Percentiles rank a stretch among this genome's conserved stretches.
Evolutionary conservation across 371 early-diverging fungal species (phyloP).

Genomic region (Fennellomyces sp.): DNA sequence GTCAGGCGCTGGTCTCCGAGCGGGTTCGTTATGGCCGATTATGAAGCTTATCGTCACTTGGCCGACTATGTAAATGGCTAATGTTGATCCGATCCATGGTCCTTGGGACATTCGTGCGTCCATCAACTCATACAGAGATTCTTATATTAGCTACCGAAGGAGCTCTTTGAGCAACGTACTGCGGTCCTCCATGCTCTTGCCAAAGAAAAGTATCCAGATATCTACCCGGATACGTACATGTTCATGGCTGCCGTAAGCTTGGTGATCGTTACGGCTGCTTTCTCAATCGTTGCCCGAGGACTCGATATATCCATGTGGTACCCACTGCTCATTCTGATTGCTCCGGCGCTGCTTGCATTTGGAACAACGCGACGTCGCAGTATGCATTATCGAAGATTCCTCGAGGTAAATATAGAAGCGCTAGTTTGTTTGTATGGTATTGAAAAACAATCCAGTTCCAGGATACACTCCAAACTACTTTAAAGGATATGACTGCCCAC

Average conservation of each 20-base stretch:
- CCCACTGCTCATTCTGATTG: conserved; percentile 31
- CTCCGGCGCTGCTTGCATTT: conserved; percentile 34
- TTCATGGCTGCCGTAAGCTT: conserved; percentile 31
- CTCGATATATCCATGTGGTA: conserved; percentile 35
- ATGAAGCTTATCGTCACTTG: conserved; percentile 18
- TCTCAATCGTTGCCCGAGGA: conserved; percentile 36
- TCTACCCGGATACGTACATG: conserved; percentile 37
- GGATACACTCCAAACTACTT: conserved; percentile 24
- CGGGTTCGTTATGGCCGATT: conserved; percentile 5
- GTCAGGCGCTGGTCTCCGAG: conserved; percentile 13
- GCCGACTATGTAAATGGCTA: conserved; percentile 18
- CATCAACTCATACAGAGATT: too few species aligned
- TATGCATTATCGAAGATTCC: conserved; percentile 21
- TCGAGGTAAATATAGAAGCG: too few species aligned
- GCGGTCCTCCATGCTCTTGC: conserved; percentile 25
- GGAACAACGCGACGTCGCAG: conserved; percentile 39
- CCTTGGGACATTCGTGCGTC: background rate
- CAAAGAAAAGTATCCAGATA: conserved; percentile 28
- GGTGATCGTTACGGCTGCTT: conserved; percentile 36
- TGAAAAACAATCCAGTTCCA: conserved; percentile 28
- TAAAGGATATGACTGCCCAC: conserved; percentile 35
- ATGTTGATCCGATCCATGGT: background rate
- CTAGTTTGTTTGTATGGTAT: too few species aligned
- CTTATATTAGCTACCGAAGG: conserved; percentile 41
- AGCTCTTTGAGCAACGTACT: conserved; percentile 27